Base-by-base conservation (phyloP, 495 filamentous ascomycete genomes). In the Lasiosphaeris hirsuta region DNA sequence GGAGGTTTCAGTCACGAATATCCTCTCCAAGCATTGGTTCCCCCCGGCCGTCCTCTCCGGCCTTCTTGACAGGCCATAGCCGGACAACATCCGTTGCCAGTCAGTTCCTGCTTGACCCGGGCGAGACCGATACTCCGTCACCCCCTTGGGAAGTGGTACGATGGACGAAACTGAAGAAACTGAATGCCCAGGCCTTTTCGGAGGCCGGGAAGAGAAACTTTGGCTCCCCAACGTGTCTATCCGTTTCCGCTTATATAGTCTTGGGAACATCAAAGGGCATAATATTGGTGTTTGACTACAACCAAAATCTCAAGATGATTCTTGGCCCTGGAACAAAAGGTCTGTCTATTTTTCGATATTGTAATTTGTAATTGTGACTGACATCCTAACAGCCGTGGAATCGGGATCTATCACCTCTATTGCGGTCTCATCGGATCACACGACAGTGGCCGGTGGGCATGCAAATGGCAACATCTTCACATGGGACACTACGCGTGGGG, bases 281-380 rank as follows among this genome's bases (percentile, higher is more conserved):
- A 66, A 87, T 97, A 41, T 75, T 99, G 67, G 83, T 96, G 43
- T 97, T 97, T 75, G 95, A 99, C 72, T 97, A 96, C 71, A 88
- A 93, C 68, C 94, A 99, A 71, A 96, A 85, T 62, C 75, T 97
- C 55, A 96, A 95, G 74, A 84, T 87, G 61, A 93, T 97, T 51
- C 89, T 99, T 64, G 94, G 94, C 11, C 86, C 85, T n/a, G 91
- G 92, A 39, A 97, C 93, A 17, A 95, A 93, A 82, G 92, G 90
- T 90, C 75, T 45, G 81, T 54, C 47, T 30, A 30, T 19, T 18
- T 35, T 10, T 36, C 54, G 18, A 10, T 43, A n/a, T 23, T 58
- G 8, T 10, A 30, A 15, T 30, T 18, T 6, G 3, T 4, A 0
- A 18, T 5, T 58, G 17, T 34, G 37, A 35, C 48, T 52, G 36